Conservation (phyloP, 139 green algal genomes). For the Picocystis salinarum region DNA sequence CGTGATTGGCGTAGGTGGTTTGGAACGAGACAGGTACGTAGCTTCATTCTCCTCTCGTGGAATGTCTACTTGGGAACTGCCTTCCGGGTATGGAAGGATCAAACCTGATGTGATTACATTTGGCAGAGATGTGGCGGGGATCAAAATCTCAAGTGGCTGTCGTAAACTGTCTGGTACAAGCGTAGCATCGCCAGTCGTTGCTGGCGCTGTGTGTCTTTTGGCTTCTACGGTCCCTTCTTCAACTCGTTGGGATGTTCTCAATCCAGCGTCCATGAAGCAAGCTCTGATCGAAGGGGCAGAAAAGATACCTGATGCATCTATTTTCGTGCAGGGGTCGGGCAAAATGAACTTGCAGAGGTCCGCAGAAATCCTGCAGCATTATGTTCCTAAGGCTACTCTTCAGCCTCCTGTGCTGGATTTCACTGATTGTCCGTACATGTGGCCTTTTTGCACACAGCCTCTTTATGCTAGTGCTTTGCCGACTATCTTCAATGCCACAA, state of each 20-base stretch:
- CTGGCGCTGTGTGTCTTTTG: slow-evolving; percentile 76
- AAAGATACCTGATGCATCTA: slow-evolving; percentile 39
- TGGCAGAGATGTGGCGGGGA: slow-evolving; percentile 75
- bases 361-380: slow-evolving; percentile 33
- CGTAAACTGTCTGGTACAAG: slow-evolving; percentile 60
- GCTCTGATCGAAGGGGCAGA: slow-evolving; percentile 79
- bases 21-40: slow-evolving; percentile 70
- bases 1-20: slow-evolving; percentile 92
- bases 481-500: slow-evolving; percentile 83
- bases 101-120: slow-evolving; percentile 96
- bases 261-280: slow-evolving; percentile 97
- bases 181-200: slow-evolving; percentile 90
- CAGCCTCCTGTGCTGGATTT: slow-evolving; percentile 62
- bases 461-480: slow-evolving; percentile 42
- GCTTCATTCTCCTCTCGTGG: slow-evolving; percentile 78
- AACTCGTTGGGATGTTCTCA: slow-evolving; percentile 61
- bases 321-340: slow-evolving; percentile 58
- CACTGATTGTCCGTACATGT: slow-evolving; percentile 84
- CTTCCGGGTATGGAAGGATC: slow-evolving; percentile 43
- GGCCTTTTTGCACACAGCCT: slow-evolving; percentile 66
- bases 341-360: slow-evolving; percentile 45
- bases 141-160: slow-evolving; percentile 74
- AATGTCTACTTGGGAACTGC: slow-evolving; percentile 94
- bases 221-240: slow-evolving; percentile 59
- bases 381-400: slow-evolving; percentile 66